Evolutionary conservation across 768 basidiomycete species (phyloP).

Genomic region (Tricholoma bakamatsutake): DNA sequence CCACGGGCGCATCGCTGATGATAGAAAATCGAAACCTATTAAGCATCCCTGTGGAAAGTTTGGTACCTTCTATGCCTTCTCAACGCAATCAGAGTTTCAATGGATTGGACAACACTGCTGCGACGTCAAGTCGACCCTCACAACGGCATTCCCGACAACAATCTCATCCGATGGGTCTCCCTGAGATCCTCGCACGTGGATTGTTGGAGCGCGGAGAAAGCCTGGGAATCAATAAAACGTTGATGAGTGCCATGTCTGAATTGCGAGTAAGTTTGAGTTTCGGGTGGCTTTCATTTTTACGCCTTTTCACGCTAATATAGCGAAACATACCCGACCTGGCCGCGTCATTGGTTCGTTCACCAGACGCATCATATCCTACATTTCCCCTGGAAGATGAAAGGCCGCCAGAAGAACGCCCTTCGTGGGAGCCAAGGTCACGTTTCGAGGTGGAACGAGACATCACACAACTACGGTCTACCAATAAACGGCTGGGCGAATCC

Average conservation of each 20-base stretch:
- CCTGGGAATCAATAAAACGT: conserved; percentile 77
- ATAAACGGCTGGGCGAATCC: conserved; percentile 62
- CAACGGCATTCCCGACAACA: conserved; percentile 33
- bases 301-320: conserved; percentile 28
- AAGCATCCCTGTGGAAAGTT: conserved; percentile 64
- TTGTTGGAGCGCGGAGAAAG: conserved; percentile 73
- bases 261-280: conserved; percentile 46
- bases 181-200: conserved; percentile 69
- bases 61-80: conserved; percentile 35
- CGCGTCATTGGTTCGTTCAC: conserved; percentile 56
- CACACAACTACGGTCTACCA: conserved; percentile 43
- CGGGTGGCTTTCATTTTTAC: not conserved
- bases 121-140: conserved; percentile 5
- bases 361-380: conserved; percentile 39
- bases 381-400: conserved; percentile 64
- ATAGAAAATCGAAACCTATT: conserved; percentile 80
- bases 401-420: conserved; percentile 48
- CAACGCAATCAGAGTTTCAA: conserved; percentile 30
- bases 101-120: conserved; percentile 11
- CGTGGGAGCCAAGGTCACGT: conserved; percentile 66
- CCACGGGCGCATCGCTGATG: conserved; percentile 72
- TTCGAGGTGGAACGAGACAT: conserved; percentile 68
- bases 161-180: conserved; percentile 44
- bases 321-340: conserved; percentile 85
- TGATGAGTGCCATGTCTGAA: conserved; percentile 77